These are phyloP conservation scores for Aspergillus mulundensis DNA, from an alignment of 495 filamentous ascomycete genomes.

Conservation along the genomic window DNA sequence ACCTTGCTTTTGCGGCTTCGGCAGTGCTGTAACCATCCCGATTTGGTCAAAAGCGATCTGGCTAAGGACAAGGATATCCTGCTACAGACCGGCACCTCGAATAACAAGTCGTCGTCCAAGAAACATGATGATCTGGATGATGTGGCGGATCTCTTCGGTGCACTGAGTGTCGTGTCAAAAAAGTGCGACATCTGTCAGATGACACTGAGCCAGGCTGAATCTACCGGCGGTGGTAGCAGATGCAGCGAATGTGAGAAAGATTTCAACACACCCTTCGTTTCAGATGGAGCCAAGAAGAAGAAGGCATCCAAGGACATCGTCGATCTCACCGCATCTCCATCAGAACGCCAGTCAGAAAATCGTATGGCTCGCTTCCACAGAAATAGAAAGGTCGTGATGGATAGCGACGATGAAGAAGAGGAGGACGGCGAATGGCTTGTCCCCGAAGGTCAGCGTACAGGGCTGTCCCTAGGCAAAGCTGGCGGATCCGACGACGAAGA, in stretches of 20 bases:
- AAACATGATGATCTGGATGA: constrained; percentile 67
- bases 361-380: constrained; percentile 38
- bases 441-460: constrained; percentile 53
- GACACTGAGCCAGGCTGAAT: constrained; percentile 58
- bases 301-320: constrained; percentile 32
- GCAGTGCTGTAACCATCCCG: constrained; percentile 91
- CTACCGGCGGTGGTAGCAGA: constrained; percentile 54
- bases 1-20: constrained; percentile 82
- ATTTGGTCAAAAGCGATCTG: constrained; percentile 77
- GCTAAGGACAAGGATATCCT: constrained; percentile 84
- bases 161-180: constrained; percentile 72
- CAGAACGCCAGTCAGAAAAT: constrained; percentile 17
- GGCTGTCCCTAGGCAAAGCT: constrained; percentile 63
- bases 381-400: constrained; percentile 53
- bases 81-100: constrained; percentile 49
- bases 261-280: constrained; percentile 43
- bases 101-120: constrained; percentile 45
- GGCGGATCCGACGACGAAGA: constrained; percentile 82
- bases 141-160: constrained; percentile 79
- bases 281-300: constrained; percentile 37
- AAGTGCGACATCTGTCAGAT: constrained; percentile 86
- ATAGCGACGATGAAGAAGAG: constrained; percentile 66
- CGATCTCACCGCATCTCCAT: constrained; percentile 21
- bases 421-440: constrained; percentile 75
- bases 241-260: constrained; percentile 73